Evolutionary conservation across 768 basidiomycete species (phyloP), one percentile per base, ranked within the genome.

Genomic region (Auricularia heimuer): DNA sequence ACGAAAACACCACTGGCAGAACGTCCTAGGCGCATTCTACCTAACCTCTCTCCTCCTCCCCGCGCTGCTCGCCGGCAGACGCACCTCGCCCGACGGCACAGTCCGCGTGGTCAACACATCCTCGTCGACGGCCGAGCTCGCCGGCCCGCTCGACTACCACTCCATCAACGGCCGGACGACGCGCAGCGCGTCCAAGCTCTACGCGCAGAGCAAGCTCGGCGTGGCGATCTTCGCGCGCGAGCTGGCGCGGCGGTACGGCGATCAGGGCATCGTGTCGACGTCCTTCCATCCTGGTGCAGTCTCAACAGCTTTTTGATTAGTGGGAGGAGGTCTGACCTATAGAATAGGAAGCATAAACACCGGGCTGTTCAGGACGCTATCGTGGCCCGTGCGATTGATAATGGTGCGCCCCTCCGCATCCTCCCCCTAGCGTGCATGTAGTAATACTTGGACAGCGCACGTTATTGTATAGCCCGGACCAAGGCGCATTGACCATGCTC

Each of bases 1-100:
- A 29, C 45, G 36, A 29, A 24, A 29, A 3, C 29, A 29, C 21
- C 47, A n/a, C 11, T 21, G 3, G 21, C 21, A 8, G 29, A 54
- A 12, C 12, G 3, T 47, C 16, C 54, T 34, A 18, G 85, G 87
- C 1, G 88, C 84, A 69, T 85, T 80, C 69, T 79, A 83, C 68
- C 78, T 89, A 64, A 87, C 85, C 2, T 74, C 76, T 51, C 75
- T 81, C 16, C 78, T 87, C 54, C 73, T 85, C 29, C 83, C 84
- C 3, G 75, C 75, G 4, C 75, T 84, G 24, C 69, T 78, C 21
- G 74, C 75, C 2, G 79, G 77, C 2, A 77, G 80, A 16, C 74
- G 73, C 44, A 68, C 72, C 3, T 72, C 78, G 3, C 69, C 77
- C 0, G 79, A 80, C 29, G 56, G 56, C 54, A 79, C 79, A 60